These are phyloP conservation scores for Entoloma clypeatum DNA, from an alignment of 1,284 basidiomycete genomes.

Conservation along the genomic window DNA sequence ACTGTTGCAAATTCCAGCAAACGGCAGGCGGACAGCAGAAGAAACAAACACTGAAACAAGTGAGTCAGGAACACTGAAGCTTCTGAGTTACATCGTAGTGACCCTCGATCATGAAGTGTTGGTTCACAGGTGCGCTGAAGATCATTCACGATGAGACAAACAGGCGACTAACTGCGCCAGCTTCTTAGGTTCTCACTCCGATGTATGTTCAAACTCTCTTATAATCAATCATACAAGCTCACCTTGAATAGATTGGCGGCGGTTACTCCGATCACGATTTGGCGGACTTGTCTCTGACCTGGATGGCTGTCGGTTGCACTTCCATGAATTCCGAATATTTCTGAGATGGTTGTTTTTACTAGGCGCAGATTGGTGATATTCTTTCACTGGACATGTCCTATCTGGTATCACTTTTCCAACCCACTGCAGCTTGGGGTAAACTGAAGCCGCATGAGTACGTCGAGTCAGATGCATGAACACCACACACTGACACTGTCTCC, in stretches of 20 bases:
- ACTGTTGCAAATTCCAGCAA: slow-evolving; percentile 61
- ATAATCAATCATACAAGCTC: background rate
- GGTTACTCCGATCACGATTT: slow-evolving; percentile 65
- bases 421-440: slow-evolving; percentile 56
- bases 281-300: slow-evolving; percentile 59
- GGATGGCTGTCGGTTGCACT: slow-evolving; percentile 55
- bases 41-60: slow-evolving; percentile 61
- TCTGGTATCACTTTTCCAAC: slow-evolving; percentile 43
- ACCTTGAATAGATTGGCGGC: slow-evolving; percentile 54
- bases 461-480: background rate
- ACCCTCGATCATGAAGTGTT: slow-evolving; percentile 42
- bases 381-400: slow-evolving; percentile 56
- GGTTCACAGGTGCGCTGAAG: slow-evolving; percentile 54
- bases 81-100: background rate
- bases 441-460: slow-evolving; percentile 59
- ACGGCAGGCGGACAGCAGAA: slow-evolving; percentile 48
- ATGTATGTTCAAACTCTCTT: slow-evolving; percentile 33
- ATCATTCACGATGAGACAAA: slow-evolving; percentile 1
- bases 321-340: background rate
- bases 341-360: background rate
- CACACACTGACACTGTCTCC: slow-evolving; percentile 3
- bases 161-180: background rate
- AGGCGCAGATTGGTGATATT: slow-evolving; percentile 55
- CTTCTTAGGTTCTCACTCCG: slow-evolving; percentile 52
- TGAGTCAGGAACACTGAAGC: slow-evolving; percentile 21